Base-by-base conservation (phyloP, 2,329 filamentous ascomycete species). In the Raffaelea arxii region DNA sequence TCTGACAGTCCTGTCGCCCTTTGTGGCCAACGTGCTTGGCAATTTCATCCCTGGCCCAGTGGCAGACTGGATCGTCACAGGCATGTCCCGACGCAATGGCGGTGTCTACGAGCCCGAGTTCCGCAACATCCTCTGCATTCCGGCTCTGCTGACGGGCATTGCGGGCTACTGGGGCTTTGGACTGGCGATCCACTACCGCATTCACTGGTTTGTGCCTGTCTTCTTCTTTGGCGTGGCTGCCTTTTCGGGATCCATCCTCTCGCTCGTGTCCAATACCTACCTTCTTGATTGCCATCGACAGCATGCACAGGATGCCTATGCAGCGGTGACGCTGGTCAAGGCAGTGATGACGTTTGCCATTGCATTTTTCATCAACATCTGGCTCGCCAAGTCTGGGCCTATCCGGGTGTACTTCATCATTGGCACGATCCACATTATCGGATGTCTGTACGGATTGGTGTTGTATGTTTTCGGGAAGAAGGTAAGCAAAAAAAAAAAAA, bases 81-180 rank as follows among this genome's bases (percentile, higher is more conserved):
- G 71, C 49, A 88, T 97, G 84, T 76, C 87, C 2, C 77, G 82
- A 30, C 80, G 82, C 24, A 97, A 97, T 55, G 88, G 86, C n/a
- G 91, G 91, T 2, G 70, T 97, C 3, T 97, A 96, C 61, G 91
- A 97, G 62, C 91, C 91, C 1, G 91, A 97, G 63, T 97, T 94
- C 59, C 79, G 90, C 6, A 75, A 95, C 0, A 75, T 94, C 38
- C 95, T 97, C 91, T 86, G 80, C 0, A 65, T 83, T 3, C 91
- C 90, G 0, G 82, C 96, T 25, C 71, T 83, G 1, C 57, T 96
- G 46, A 80, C 80, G 4, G 96, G 90, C 0, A 79, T 82, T 1
- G 79, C 91, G 25, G 92, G 92, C 0, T 75, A 97, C 16, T 94
- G 96, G 81, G 91, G 89, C 2, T 97, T 92, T 58, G 91, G 91